phyloP scores from a whole-genome alignment of 345 rosid genomes.

The Citrus medica region DNA sequence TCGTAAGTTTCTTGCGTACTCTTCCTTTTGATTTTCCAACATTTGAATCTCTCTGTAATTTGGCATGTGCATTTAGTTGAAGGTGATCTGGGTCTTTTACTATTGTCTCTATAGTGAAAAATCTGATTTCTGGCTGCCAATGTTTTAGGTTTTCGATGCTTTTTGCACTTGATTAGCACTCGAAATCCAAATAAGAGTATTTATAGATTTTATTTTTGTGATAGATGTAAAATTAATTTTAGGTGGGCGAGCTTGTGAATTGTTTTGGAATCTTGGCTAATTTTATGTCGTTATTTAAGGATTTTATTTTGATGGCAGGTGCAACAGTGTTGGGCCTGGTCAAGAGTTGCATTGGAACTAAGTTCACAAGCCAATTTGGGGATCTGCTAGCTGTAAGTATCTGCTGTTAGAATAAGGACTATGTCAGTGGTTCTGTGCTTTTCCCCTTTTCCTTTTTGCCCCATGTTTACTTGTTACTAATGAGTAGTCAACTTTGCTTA shows the following conservation, averaged over 20 bases:
- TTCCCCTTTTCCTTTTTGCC: not conserved
- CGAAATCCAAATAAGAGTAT: not conserved
- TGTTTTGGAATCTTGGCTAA: not conserved
- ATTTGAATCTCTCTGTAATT: not conserved
- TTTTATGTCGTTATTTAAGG: not conserved
- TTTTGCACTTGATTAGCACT: not conserved
- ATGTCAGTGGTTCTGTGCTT: not conserved
- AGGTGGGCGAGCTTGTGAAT: not conserved
- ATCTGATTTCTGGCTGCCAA: not conserved
- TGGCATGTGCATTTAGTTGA: not conserved
- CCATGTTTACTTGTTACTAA: not conserved
- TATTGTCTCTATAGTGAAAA: not conserved
- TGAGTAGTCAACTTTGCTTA: not conserved
- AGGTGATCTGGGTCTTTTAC: not conserved
- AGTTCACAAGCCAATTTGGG: constrained; percentile 95
- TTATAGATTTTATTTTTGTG: not conserved
- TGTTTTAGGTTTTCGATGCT: not conserved
- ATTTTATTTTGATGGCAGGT: constrained; percentile 36
- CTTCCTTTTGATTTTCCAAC: not conserved
- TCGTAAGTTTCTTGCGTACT: constrained; percentile 47
- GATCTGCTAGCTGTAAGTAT: constrained; percentile 87
- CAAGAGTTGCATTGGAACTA: constrained; percentile 92
- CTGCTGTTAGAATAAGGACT: not conserved
- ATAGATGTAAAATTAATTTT: not conserved
- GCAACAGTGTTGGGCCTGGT: constrained; percentile 66